Evolutionary conservation across 1,284 basidiomycete species (phyloP).

Genomic region (Trichosporon sp.): DNA sequence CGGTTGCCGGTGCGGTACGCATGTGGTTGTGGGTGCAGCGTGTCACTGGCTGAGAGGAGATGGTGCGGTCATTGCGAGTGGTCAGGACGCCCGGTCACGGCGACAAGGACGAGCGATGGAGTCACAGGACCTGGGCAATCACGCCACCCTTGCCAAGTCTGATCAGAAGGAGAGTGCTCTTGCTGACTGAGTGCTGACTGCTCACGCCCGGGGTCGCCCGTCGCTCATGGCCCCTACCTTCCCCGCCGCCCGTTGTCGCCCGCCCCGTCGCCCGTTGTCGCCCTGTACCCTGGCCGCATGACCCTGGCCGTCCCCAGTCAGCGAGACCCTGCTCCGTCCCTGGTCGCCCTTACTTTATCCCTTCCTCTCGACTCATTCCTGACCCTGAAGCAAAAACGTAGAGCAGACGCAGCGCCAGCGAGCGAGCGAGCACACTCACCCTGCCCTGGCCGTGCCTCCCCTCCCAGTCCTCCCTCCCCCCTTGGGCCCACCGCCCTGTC

Average conservation of each 20-base stretch:
- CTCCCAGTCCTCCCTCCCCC: neutral
- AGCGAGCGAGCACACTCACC: neutral
- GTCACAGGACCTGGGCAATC: neutral
- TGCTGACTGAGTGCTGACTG: neutral
- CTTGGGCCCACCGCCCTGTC: neutral
- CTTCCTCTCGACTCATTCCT: neutral
- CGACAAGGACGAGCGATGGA: neutral
- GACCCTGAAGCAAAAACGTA: slow-evolving; percentile 1
- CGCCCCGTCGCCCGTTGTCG: neutral
- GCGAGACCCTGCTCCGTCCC: neutral
- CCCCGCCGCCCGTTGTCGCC: neutral
- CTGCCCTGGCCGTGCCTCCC: slow-evolving; percentile 9
- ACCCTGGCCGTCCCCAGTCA: slow-evolving; percentile 5
- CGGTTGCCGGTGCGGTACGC: slow-evolving; percentile 1
- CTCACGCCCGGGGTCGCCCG: neutral
- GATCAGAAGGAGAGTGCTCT: neutral
- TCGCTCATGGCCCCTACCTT: neutral
- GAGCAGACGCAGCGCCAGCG: neutral
- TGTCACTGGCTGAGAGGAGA: slow-evolving; percentile 5
- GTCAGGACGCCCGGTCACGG: slow-evolving; percentile 9
- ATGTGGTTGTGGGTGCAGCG: neutral
- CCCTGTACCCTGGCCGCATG: slow-evolving; percentile 1
- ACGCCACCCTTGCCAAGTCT: slow-evolving; percentile 5
- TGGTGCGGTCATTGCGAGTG: neutral
- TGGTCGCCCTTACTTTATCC: neutral